phyloP scores from a whole-genome alignment of 2,329 filamentous ascomycete species.

The Penicillium capsulatum region DNA sequence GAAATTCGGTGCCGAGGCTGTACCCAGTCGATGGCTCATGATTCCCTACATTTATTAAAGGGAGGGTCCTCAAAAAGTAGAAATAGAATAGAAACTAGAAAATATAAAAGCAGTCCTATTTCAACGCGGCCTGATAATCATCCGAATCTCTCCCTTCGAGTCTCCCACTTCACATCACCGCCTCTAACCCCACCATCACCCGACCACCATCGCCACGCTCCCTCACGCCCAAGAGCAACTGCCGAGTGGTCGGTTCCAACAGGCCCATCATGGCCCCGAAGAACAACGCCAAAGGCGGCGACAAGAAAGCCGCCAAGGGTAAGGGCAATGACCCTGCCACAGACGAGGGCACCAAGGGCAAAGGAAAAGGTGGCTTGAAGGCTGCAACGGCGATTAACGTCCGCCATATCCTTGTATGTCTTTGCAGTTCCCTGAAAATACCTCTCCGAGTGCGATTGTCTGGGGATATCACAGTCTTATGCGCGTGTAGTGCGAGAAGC shows the following conservation, averaged over 20 bases:
- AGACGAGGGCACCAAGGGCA: constrained; percentile 24
- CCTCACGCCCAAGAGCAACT: not conserved
- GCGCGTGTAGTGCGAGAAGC: constrained; percentile 54
- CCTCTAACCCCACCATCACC: constrained; percentile 10
- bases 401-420: constrained; percentile 57
- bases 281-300: constrained; percentile 38
- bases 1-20: constrained; percentile 66
- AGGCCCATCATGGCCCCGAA: constrained; percentile 39
- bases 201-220: constrained; percentile 8
- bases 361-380: constrained; percentile 49
- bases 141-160: not conserved
- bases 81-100: no score
- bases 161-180: constrained; percentile 7
- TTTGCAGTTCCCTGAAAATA: no score
- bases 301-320: constrained; percentile 28
- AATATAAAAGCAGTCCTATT: no score
- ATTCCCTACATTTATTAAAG: constrained; percentile 53
- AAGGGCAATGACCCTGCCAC: constrained; percentile 31
- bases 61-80: no score
- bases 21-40: constrained; percentile 68
- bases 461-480: not conserved
- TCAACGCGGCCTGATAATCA: not conserved
- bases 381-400: constrained; percentile 61
- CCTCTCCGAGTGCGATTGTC: no score
- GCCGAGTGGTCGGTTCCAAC: not conserved